Evolutionary conservation across 2,329 filamentous ascomycete genomes (phyloP).

Genomic region (Stagonosporopsis rhizophila): DNA sequence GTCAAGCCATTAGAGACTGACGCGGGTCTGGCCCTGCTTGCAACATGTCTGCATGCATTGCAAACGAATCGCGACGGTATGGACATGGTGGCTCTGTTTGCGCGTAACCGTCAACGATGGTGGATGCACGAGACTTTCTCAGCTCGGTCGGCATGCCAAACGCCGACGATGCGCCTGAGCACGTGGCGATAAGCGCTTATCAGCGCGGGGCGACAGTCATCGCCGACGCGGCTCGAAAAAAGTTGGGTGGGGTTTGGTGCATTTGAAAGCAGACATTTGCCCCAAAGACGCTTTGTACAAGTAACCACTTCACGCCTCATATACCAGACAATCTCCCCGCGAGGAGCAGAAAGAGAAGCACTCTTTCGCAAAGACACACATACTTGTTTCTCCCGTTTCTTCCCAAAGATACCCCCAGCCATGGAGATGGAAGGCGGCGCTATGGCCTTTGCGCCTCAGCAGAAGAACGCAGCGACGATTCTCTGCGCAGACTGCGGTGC

Average conservation of each 20-base stretch:
- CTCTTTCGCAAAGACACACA: not conserved
- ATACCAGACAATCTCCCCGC: not conserved
- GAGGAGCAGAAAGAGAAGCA: constrained; percentile 5
- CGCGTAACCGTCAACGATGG: constrained; percentile 4
- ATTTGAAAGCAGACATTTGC: constrained; percentile 41
- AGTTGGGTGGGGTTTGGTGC: constrained; percentile 39
- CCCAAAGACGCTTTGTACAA: constrained; percentile 19
- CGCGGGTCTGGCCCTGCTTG: constrained; percentile 8
- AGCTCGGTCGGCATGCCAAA: constrained; percentile 18
- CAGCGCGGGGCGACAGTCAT: constrained; percentile 20
- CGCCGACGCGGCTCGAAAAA: constrained; percentile 25
- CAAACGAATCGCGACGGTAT: constrained; percentile 34
- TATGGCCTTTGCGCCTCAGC: constrained; percentile 49
- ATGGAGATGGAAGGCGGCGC: constrained; percentile 52
- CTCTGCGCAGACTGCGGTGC: constrained; percentile 98
- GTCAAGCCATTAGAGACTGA: constrained; percentile 13
- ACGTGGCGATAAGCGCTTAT: constrained; percentile 42
- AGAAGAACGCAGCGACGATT: constrained; percentile 68
- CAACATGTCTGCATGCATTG: constrained; percentile 28
- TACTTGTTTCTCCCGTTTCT: not conserved
- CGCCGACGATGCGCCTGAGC: constrained; percentile 23
- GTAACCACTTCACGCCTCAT: constrained; percentile 5
- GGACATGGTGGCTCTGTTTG: constrained; percentile 32
- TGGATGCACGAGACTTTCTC: constrained; percentile 14
- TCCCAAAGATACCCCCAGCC: constrained; percentile 19